Conservation (phyloP, 495 filamentous ascomycete genomes). For the Xylaria nigripes region DNA sequence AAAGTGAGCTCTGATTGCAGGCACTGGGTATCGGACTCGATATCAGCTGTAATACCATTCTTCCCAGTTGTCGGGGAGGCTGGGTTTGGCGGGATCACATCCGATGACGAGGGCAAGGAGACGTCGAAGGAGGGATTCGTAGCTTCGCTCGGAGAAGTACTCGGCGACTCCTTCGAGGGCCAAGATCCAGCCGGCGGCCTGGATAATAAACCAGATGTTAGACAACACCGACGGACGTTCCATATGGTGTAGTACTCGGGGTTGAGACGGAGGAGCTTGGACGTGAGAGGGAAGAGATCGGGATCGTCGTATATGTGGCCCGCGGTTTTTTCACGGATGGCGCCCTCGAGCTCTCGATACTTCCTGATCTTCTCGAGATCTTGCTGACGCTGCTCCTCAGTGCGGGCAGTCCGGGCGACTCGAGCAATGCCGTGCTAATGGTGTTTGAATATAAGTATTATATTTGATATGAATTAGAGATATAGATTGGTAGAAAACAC, state of each 20-base stretch:
- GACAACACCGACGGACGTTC: slow-evolving; percentile 78
- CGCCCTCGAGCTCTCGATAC: slow-evolving; percentile 64
- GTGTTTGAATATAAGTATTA: background rate
- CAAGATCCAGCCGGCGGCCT: slow-evolving; percentile 41
- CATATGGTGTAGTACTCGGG: slow-evolving; percentile 98
- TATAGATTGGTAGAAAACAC: background rate
- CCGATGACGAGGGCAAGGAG: slow-evolving; percentile 41
- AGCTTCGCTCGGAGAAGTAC: slow-evolving; percentile 44
- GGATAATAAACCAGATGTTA: slow-evolving; percentile 49
- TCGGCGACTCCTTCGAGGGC: slow-evolving; percentile 50
- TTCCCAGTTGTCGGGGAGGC: slow-evolving; percentile 44
- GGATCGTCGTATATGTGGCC: slow-evolving; percentile 50
- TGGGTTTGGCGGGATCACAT: slow-evolving; percentile 39
- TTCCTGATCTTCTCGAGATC: slow-evolving; percentile 70
- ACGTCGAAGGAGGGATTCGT: slow-evolving; percentile 42
- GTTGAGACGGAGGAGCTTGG: slow-evolving; percentile 73
- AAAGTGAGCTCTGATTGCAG: slow-evolving; percentile 63
- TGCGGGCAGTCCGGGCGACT: slow-evolving; percentile 50
- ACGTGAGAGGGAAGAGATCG: slow-evolving; percentile 64
- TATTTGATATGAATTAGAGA: background rate
- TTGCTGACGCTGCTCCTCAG: slow-evolving; percentile 56
- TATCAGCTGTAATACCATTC: slow-evolving; percentile 49
- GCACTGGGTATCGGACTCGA: slow-evolving; percentile 25
- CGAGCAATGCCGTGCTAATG: slow-evolving; percentile 69
- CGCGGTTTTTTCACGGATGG: slow-evolving; percentile 49